phyloP scores from a whole-genome alignment of 2,329 filamentous ascomycete genomes.

The Colletotrichum sp. region DNA sequence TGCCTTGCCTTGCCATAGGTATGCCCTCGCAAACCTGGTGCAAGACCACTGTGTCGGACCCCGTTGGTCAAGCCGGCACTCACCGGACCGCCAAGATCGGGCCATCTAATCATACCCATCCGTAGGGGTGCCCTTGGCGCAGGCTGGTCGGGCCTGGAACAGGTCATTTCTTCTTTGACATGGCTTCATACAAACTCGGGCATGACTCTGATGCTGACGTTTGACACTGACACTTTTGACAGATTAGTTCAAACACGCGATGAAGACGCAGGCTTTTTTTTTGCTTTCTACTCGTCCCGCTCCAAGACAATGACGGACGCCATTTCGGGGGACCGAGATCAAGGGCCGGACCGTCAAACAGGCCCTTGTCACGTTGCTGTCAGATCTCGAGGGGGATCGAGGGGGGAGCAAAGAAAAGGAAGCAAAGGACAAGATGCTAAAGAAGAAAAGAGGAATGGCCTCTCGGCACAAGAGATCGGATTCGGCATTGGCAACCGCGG shows the following conservation, averaged over 20 bases:
- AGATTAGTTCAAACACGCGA: background rate
- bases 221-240: slow-evolving; percentile 5
- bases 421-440: background rate
- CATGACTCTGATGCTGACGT: slow-evolving; percentile 1
- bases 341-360: slow-evolving; percentile 5
- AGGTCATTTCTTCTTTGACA: background rate
- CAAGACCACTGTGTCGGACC: slow-evolving; percentile 12
- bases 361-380: background rate
- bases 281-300: background rate
- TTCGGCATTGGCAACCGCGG: background rate
- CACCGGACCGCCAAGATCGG: slow-evolving; percentile 15
- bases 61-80: slow-evolving; percentile 13
- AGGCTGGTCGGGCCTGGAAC: background rate
- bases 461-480: background rate
- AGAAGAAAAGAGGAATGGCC: background rate
- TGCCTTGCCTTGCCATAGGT: background rate
- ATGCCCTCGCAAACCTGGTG: background rate
- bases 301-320: background rate
- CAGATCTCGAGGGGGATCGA: background rate
- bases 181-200: background rate
- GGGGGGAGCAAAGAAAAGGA: background rate
- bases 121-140: slow-evolving; percentile 10
- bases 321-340: background rate
- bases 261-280: background rate
- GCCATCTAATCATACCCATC: slow-evolving; percentile 4